Conservation (phyloP, 1,284 basidiomycete species). For the Microbotryum lychnidis-dioicae region DNA sequence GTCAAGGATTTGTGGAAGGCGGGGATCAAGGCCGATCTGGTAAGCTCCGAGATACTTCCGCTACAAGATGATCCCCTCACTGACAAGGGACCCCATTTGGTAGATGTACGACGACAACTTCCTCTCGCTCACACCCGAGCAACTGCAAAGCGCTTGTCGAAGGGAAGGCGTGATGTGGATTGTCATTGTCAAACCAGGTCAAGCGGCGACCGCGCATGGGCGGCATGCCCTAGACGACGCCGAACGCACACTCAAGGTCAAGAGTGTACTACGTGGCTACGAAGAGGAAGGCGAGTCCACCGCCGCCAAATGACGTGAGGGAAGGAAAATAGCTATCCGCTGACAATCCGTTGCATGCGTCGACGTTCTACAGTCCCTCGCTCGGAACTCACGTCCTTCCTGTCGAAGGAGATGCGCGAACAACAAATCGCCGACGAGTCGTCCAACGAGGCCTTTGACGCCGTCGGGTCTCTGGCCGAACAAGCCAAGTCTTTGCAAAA, state of each 20-base stretch:
- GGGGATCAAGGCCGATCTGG: slow-evolving; percentile 49
- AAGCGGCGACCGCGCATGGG: slow-evolving; percentile 4
- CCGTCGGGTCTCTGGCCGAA: slow-evolving; percentile 1
- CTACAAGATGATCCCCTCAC: too few relatives aligned
- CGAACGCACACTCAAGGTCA: slow-evolving; percentile 29
- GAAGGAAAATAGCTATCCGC: too few relatives aligned
- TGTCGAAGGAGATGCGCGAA: slow-evolving; percentile 28
- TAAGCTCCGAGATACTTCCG: slow-evolving; percentile 27
- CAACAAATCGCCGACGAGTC: slow-evolving; percentile 13
- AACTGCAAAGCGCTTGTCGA: slow-evolving; percentile 29
- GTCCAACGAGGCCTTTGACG: slow-evolving; percentile 16
- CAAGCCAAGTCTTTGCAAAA: slow-evolving; percentile 16
- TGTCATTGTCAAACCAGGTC: slow-evolving; percentile 34
- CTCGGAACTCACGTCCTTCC: slow-evolving; percentile 24
- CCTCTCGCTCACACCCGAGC: slow-evolving; percentile 29
- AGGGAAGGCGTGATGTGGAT: slow-evolving; percentile 34
- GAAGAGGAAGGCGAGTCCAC: slow-evolving; percentile 24
- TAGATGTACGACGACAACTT: slow-evolving; percentile 34
- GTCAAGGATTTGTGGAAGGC: slow-evolving; percentile 49
- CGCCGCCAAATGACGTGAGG: background rate
- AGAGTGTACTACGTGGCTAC: slow-evolving; percentile 22
- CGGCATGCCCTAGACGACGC: slow-evolving; percentile 11
- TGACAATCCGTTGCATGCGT: too few relatives aligned
- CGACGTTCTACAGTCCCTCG: slow-evolving; percentile 25
- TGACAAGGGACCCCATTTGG: background rate